These are phyloP conservation scores for Wickerhamiella australiensis DNA, from an alignment of 805 yeast genomes.

Conservation along the genomic window DNA sequence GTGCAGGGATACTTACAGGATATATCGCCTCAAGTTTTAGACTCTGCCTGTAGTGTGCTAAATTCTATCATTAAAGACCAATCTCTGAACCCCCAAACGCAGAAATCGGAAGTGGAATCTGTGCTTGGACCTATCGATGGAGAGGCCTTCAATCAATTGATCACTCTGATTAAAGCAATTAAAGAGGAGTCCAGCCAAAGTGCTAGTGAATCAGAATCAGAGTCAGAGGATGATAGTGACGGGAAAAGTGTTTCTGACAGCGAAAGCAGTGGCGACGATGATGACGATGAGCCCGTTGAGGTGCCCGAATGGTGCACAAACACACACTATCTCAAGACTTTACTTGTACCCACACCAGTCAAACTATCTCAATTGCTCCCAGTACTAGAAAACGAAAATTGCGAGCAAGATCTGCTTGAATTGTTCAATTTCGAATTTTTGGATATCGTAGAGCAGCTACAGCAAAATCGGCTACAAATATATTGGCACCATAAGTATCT, in stretches of 20 bases:
- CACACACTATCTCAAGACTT: conserved; percentile 13
- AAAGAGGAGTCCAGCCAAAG: conserved; percentile 27
- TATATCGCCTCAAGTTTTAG: conserved; percentile 58
- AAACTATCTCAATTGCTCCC: conserved; percentile 34
- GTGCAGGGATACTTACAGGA: conserved; percentile 51
- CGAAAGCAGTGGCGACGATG: conserved; percentile 19
- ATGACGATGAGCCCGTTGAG: conserved; percentile 13
- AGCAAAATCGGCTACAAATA: conserved; percentile 40
- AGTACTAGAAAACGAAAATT: conserved; percentile 34
- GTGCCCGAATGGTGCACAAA: conserved; percentile 12
- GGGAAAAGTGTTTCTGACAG: conserved; percentile 8
- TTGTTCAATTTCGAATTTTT: conserved; percentile 42
- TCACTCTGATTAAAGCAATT: conserved; percentile 19
- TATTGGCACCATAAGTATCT: conserved; percentile 44
- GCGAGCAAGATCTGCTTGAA: conserved; percentile 45
- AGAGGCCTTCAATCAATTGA: conserved; percentile 10
- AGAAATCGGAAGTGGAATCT: neutral
- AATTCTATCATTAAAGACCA: neutral
- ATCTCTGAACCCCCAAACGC: neutral
- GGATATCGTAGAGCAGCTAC: conserved; percentile 37
- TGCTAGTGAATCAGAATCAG: conserved; percentile 26
- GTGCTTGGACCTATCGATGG: neutral
- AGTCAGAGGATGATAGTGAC: conserved; percentile 24
- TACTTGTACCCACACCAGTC: conserved; percentile 40
- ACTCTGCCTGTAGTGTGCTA: conserved; percentile 43